Evolutionary conservation across 768 basidiomycete species (phyloP).

Genomic region (Podaxis sp.): DNA sequence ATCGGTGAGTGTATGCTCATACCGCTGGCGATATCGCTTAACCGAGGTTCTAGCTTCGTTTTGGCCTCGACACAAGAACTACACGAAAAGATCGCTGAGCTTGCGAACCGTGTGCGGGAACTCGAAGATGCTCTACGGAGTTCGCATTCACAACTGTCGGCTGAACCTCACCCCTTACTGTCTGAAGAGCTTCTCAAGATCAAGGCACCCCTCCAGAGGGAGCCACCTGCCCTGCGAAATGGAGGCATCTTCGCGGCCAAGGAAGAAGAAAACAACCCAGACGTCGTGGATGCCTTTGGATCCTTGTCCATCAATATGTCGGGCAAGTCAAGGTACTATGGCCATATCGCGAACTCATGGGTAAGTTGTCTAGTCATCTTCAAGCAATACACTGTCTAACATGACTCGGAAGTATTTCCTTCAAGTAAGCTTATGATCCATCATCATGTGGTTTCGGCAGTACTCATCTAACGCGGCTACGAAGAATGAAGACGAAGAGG

Average conservation of each 20-base stretch:
- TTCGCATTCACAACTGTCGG: slow-evolving; percentile 54
- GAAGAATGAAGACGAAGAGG: slow-evolving; percentile 48
- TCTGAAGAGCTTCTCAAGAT: slow-evolving; percentile 69
- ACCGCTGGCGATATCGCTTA: background rate
- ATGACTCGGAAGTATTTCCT: slow-evolving; percentile 55
- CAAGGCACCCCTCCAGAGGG: slow-evolving; percentile 74
- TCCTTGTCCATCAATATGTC: slow-evolving; percentile 70
- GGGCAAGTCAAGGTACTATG: slow-evolving; percentile 73
- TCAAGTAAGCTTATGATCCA: slow-evolving; percentile 42
- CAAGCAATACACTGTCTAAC: slow-evolving; percentile 15
- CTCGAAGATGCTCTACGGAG: slow-evolving; percentile 67
- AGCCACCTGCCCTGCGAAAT: slow-evolving; percentile 42
- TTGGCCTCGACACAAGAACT: slow-evolving; percentile 77
- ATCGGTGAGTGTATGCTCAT: slow-evolving; percentile 43
- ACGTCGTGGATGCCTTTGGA: slow-evolving; percentile 77
- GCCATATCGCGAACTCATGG: slow-evolving; percentile 74
- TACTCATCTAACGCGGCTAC: slow-evolving; percentile 46
- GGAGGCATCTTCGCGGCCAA: slow-evolving; percentile 34
- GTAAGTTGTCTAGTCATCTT: slow-evolving; percentile 32
- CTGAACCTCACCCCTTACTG: slow-evolving; percentile 62
- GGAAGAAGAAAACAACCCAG: slow-evolving; percentile 61
- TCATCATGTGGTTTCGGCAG: slow-evolving; percentile 13
- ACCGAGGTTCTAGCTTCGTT: slow-evolving; percentile 48
- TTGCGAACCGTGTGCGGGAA: slow-evolving; percentile 69
- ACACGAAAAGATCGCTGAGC: slow-evolving; percentile 76